Conservation (phyloP, 2,329 filamentous ascomycete species). For the Dactylonectria macrodidyma region DNA sequence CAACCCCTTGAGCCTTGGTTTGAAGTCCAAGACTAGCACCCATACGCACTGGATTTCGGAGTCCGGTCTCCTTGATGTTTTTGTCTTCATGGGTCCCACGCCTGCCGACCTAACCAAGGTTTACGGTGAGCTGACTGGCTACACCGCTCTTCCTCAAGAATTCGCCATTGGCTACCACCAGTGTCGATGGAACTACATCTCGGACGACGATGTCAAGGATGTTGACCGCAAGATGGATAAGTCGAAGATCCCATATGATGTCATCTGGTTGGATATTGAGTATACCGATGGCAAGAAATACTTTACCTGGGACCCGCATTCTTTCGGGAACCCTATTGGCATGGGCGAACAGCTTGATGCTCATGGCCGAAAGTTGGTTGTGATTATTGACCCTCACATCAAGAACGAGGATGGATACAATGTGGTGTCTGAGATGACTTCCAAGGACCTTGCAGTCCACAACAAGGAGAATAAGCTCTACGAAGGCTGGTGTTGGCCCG, state of each 20-base stretch:
- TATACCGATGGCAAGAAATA: conserved; percentile 98
- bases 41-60: conserved; percentile 98
- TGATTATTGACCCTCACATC: conserved; percentile 97
- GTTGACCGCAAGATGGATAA: conserved; percentile 98
- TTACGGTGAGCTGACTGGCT: conserved; percentile 93
- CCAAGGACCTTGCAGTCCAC: conserved; percentile 85
- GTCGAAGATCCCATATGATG: conserved; percentile 94
- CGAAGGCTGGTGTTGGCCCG: conserved; percentile 99
- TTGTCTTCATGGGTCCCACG: conserved; percentile 92
- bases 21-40: conserved; percentile 79
- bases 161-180: conserved; percentile 97
- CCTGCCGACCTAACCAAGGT: conserved; percentile 85
- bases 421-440: conserved; percentile 85
- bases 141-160: conserved; percentile 90
- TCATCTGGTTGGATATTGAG: conserved; percentile 99
- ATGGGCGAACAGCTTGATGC: conserved; percentile 92
- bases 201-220: conserved; percentile 96
- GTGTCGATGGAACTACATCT: conserved; percentile 99
- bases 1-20: conserved; percentile 84
- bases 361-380: conserved; percentile 90
- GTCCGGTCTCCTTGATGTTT: conserved; percentile 89
- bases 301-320: conserved; percentile 95
- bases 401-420: conserved; percentile 88
- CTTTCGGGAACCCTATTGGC: conserved; percentile 85
- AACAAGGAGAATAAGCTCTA: conserved; percentile 93